These are phyloP conservation scores for Coemansia javaensis DNA, from an alignment of 192 early-diverging fungal species.

Conservation along the genomic window DNA sequence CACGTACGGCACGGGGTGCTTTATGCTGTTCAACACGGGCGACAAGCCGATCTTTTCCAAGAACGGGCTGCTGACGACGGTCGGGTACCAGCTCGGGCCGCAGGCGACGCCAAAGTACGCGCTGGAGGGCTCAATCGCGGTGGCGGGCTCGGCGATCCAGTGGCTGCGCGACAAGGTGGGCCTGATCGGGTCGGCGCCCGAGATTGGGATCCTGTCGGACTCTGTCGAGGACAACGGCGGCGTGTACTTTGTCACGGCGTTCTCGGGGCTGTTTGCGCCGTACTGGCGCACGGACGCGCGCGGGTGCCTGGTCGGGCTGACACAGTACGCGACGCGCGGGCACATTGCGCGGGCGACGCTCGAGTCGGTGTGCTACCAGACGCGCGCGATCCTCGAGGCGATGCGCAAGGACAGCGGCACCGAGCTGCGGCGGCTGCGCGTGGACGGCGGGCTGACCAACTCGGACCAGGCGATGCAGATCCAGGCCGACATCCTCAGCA, in stretches of 20 bases:
- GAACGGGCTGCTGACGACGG: slow-evolving; percentile 84
- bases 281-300: slow-evolving; percentile 92
- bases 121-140: slow-evolving; percentile 88
- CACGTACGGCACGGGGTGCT: slow-evolving; percentile 95
- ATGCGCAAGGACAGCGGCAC: slow-evolving; percentile 77
- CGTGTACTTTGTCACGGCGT: slow-evolving; percentile 94
- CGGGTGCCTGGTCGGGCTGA: slow-evolving; percentile 80
- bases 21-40: slow-evolving; percentile 95
- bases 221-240: slow-evolving; percentile 71
- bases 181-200: slow-evolving; percentile 65
- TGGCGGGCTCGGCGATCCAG: slow-evolving; percentile 84
- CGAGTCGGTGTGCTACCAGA: slow-evolving; percentile 88
- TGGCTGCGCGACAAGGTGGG: slow-evolving; percentile 87
- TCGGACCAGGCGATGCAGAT: slow-evolving; percentile 90
- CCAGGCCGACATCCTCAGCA: slow-evolving; percentile 77
- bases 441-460: slow-evolving; percentile 94
- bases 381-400: slow-evolving; percentile 79
- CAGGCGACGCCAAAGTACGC: slow-evolving; percentile 70
- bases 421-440: slow-evolving; percentile 68
- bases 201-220: slow-evolving; percentile 70
- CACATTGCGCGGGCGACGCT: slow-evolving; percentile 86
- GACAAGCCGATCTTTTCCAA: slow-evolving; percentile 65
- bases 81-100: slow-evolving; percentile 80
- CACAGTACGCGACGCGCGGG: slow-evolving; percentile 77
- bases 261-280: slow-evolving; percentile 89